phyloP scores from a whole-genome alignment of 2,329 filamentous ascomycete species.

The Penicillium frequentans region DNA sequence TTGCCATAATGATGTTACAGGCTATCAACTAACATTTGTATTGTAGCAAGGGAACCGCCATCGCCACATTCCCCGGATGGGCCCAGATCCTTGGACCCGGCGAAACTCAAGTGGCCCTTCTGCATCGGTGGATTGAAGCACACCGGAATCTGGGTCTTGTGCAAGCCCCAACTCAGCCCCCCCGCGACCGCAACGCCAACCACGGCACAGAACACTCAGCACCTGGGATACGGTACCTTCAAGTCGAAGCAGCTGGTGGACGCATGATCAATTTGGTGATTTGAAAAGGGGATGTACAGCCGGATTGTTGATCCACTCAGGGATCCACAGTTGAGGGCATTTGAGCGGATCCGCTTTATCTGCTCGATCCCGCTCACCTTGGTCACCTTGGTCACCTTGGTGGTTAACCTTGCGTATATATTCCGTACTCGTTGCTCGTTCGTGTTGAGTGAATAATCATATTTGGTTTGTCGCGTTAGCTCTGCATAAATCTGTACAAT shows the following conservation, averaged over 20 bases:
- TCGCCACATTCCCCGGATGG: conserved; percentile 1
- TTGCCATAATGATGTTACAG: neutral
- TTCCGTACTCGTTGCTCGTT: neutral
- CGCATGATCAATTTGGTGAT: neutral
- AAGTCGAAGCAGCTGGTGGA: conserved; percentile 1
- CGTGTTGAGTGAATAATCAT: neutral
- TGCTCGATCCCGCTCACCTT: conserved; percentile 30
- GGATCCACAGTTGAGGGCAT: conserved; percentile 7
- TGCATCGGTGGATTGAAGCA: neutral
- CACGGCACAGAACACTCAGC: neutral
- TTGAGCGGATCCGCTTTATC: conserved; percentile 10
- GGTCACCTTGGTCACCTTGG: conserved; percentile 18
- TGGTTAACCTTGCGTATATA: conserved; percentile 17
- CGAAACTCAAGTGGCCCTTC: neutral
- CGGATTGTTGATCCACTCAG: neutral
- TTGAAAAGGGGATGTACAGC: neutral
- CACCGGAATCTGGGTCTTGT: neutral
- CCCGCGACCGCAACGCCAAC: neutral
- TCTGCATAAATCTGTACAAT: neutral
- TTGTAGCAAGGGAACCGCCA: neutral
- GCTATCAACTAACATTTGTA: neutral
- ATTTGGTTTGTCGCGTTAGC: neutral
- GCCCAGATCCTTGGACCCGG: neutral
- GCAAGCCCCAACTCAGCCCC: neutral
- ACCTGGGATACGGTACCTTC: neutral